Evolutionary conservation across 208 protist species (phyloP).

Genomic region (Leishmania guyanensis): DNA sequence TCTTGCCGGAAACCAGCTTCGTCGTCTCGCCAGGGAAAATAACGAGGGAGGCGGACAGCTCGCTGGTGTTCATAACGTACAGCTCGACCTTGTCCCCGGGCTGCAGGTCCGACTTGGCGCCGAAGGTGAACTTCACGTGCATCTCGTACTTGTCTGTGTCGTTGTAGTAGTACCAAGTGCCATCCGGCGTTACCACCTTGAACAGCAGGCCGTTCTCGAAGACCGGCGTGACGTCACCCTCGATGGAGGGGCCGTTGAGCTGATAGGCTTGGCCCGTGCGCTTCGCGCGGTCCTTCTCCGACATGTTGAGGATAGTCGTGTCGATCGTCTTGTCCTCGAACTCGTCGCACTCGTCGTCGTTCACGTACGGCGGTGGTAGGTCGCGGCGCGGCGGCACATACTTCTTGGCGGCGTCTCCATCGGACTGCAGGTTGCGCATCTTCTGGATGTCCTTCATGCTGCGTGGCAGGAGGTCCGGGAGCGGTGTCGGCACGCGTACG

Average conservation of each 20-base stretch:
- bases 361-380: slow-evolving; percentile 74
- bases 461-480: slow-evolving; percentile 73
- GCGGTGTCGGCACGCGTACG: slow-evolving; percentile 57
- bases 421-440: slow-evolving; percentile 62
- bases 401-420: slow-evolving; percentile 53
- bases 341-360: slow-evolving; percentile 83
- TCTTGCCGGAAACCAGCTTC: slow-evolving; percentile 64
- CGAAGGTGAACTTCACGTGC: slow-evolving; percentile 79
- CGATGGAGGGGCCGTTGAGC: slow-evolving; percentile 43
- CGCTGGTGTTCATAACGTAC: slow-evolving; percentile 59
- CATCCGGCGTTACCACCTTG: slow-evolving; percentile 61
- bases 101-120: slow-evolving; percentile 61
- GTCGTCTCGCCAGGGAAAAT: slow-evolving; percentile 74
- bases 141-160: slow-evolving; percentile 87
- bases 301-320: slow-evolving; percentile 46
- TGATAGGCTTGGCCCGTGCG: slow-evolving; percentile 33
- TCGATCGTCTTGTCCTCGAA: slow-evolving; percentile 83
- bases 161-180: slow-evolving; percentile 85
- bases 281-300: slow-evolving; percentile 33
- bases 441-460: slow-evolving; percentile 73
- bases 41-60: slow-evolving; percentile 53
- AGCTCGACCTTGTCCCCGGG: slow-evolving; percentile 61
- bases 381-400: slow-evolving; percentile 59
- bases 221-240: slow-evolving; percentile 52
- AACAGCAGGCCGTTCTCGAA: slow-evolving; percentile 78